Evolutionary conservation across 2,329 filamentous ascomycete species (phyloP).

Genomic region (Cytospora piceae): DNA sequence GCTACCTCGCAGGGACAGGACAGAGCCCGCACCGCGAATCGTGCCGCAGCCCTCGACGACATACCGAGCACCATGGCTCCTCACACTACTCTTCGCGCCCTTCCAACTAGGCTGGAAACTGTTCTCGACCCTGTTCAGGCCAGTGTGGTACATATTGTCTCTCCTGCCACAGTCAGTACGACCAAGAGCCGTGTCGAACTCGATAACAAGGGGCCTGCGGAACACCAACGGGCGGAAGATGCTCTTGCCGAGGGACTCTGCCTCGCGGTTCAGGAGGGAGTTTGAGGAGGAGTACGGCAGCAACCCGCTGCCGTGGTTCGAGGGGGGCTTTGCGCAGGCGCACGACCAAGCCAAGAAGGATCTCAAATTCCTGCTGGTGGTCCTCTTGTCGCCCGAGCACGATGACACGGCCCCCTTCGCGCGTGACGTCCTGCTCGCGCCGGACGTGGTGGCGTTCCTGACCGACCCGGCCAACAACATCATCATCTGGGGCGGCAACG

Average conservation of each 20-base stretch:
- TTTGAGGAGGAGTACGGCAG: slow-evolving; percentile 89
- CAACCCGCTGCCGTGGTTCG: slow-evolving; percentile 74
- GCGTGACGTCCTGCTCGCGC: slow-evolving; percentile 77
- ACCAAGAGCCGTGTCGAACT: slow-evolving; percentile 58
- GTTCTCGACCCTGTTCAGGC: slow-evolving; percentile 69
- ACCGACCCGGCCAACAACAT: slow-evolving; percentile 77
- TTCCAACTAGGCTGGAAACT: slow-evolving; percentile 74
- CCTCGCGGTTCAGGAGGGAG: slow-evolving; percentile 84
- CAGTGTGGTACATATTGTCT: slow-evolving; percentile 77
- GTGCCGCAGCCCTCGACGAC: slow-evolving; percentile 74
- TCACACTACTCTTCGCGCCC: slow-evolving; percentile 79
- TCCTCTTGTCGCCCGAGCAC: slow-evolving; percentile 90
- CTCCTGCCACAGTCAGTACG: slow-evolving; percentile 73
- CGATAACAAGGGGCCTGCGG: slow-evolving; percentile 54
- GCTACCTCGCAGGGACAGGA: slow-evolving; percentile 42
- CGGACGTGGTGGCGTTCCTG: slow-evolving; percentile 74
- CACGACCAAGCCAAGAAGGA: slow-evolving; percentile 89
- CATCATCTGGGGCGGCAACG: slow-evolving; percentile 89
- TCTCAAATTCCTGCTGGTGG: slow-evolving; percentile 85
- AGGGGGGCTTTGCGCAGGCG: slow-evolving; percentile 89
- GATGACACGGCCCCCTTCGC: slow-evolving; percentile 87
- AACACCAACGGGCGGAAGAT: slow-evolving; percentile 73
- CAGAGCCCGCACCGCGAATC: slow-evolving; percentile 79
- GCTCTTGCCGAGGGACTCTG: slow-evolving; percentile 83
- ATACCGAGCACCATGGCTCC: slow-evolving; percentile 72